These are phyloP conservation scores for Penicillium occitanis DNA, from an alignment of 2,329 filamentous ascomycete genomes.

Conservation along the genomic window DNA sequence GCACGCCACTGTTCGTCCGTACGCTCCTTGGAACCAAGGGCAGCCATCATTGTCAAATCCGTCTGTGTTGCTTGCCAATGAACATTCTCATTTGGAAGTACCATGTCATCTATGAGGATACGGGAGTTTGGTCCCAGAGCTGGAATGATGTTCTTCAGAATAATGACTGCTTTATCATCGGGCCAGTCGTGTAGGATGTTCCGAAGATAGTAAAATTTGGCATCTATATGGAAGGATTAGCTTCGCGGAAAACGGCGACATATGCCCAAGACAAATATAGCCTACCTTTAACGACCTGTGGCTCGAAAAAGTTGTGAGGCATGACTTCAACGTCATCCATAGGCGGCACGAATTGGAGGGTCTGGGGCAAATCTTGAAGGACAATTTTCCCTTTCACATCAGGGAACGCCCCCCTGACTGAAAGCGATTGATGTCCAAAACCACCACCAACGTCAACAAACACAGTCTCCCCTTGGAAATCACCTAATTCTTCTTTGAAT, in stretches of 20 bases:
- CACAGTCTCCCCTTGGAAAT: not conserved
- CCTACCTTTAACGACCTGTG: constrained; percentile 19
- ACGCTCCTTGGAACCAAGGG: constrained; percentile 37
- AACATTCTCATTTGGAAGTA: constrained; percentile 37
- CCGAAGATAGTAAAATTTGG: constrained; percentile 27
- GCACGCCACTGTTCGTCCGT: constrained; percentile 37
- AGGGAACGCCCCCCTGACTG: not conserved
- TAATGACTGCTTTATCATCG: constrained; percentile 24
- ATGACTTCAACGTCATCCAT: constrained; percentile 12
- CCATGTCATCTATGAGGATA: constrained; percentile 48
- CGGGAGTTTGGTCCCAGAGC: constrained; percentile 38
- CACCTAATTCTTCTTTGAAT: not conserved
- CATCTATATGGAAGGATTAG: not conserved
- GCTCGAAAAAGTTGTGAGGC: constrained; percentile 21
- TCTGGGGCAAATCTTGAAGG: constrained; percentile 7
- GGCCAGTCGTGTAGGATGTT: constrained; percentile 30
- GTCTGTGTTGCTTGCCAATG: constrained; percentile 33
- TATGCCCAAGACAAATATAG: not conserved
- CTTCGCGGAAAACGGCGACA: not conserved
- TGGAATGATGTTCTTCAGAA: constrained; percentile 29
- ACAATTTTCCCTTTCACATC: not conserved
- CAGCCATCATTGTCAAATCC: constrained; percentile 43
- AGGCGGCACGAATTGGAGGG: not conserved
- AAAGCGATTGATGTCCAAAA: constrained; percentile 12
- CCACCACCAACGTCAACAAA: constrained; percentile 18